Evolutionary conservation across 2,329 filamentous ascomycete species (phyloP).

Genomic region (Drechslerella coelobrocha): DNA sequence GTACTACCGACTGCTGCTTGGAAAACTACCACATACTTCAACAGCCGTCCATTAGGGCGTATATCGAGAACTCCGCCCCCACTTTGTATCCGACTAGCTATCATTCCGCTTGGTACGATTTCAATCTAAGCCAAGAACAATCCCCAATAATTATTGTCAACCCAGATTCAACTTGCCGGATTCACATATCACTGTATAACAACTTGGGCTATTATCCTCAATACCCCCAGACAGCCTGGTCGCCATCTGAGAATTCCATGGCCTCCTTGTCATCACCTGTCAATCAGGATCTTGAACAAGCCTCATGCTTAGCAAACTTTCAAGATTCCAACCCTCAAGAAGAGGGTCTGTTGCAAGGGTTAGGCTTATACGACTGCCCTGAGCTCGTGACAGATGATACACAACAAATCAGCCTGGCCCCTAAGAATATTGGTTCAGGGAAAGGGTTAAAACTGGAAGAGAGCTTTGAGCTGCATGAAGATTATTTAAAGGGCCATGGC

Average conservation of each 20-base stretch:
- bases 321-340: background rate
- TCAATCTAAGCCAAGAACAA: background rate
- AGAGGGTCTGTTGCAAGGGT: constrained; percentile 29
- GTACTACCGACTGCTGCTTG: constrained; percentile 3
- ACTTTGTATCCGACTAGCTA: constrained; percentile 16
- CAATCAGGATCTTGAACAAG: constrained; percentile 5
- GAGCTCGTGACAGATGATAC: constrained; percentile 13
- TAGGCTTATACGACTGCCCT: constrained; percentile 42
- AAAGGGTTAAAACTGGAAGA: constrained; percentile 45
- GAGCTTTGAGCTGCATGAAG: constrained; percentile 32
- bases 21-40: constrained; percentile 18
- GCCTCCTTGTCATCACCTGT: constrained; percentile 31
- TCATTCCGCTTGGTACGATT: constrained; percentile 17
- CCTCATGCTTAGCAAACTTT: background rate
- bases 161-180: background rate
- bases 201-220: background rate
- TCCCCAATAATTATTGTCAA: background rate
- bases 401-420: background rate
- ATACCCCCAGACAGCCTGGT: constrained; percentile 19
- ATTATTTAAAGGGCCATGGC: constrained; percentile 20
- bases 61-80: background rate
- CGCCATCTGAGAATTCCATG: constrained; percentile 27
- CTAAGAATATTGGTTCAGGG: background rate
- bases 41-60: background rate
- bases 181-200: constrained; percentile 14